phyloP scores from a whole-genome alignment of 2,329 filamentous ascomycete species.

The Sarocladiaceae sp. region DNA sequence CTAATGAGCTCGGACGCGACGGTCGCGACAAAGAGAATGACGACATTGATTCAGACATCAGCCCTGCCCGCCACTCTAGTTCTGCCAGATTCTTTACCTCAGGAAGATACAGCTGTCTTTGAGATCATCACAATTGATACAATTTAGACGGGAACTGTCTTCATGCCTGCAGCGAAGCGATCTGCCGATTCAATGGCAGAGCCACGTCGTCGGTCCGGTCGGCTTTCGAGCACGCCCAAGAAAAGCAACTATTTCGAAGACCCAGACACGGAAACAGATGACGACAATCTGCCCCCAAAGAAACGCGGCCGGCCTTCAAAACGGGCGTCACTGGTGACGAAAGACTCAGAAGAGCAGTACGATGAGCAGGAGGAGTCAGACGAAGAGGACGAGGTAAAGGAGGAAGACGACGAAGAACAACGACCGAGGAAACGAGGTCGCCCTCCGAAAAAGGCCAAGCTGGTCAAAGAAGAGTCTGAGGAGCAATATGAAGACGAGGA shows the following conservation, averaged over 20 bases:
- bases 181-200: slow-evolving; percentile 23
- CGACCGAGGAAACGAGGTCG: slow-evolving; percentile 18
- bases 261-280: slow-evolving; percentile 18
- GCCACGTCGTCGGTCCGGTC: slow-evolving; percentile 42
- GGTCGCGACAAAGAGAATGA: slow-evolving; percentile 5
- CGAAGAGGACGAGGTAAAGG: slow-evolving; percentile 14
- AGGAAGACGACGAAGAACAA: slow-evolving; percentile 10
- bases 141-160: background rate
- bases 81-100: too few species aligned
- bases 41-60: slow-evolving; percentile 3
- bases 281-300: slow-evolving; percentile 19
- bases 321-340: slow-evolving; percentile 9
- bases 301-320: slow-evolving; percentile 13
- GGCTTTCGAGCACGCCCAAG: slow-evolving; percentile 38
- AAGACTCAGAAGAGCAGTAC: slow-evolving; percentile 17
- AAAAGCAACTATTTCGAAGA: slow-evolving; percentile 51
- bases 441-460: slow-evolving; percentile 11
- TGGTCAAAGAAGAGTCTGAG: slow-evolving; percentile 12
- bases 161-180: slow-evolving; percentile 38
- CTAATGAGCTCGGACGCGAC: slow-evolving; percentile 2
- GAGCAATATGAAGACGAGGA: slow-evolving; percentile 21
- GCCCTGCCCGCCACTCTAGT: background rate
- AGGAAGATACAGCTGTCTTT: too few species aligned
- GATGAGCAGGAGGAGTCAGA: slow-evolving; percentile 12
- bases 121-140: too few species aligned